Base-by-base conservation (phyloP, 768 basidiomycete species). In the Kwoniella dendrophila region DNA sequence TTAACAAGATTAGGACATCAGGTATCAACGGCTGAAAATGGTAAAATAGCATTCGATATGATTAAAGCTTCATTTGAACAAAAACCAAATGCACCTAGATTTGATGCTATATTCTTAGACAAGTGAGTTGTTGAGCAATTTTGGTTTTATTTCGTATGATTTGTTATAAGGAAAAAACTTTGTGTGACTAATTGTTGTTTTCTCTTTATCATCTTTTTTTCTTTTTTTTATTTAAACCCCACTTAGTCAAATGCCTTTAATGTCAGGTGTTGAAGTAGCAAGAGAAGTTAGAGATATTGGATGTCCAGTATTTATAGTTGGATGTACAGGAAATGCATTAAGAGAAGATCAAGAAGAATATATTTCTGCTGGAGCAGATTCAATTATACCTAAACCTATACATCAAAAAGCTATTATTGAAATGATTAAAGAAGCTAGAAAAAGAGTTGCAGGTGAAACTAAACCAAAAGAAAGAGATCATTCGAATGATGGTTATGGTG, bases 341-440 rank as follows among this genome's bases (percentile, higher is more conserved):
- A 54, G 73, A n/a, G 76, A 79, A 48, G 78, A 79, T 63, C 77
- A 76, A 56, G 73, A 75, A 22, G 70, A 76, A 59, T 78, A 78
- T 50, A 62, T 76, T 18, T 66, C 63, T 2, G 77, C 75, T 16
- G 77, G 77, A 14, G 75, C 77, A n/a, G 77, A 78, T 55, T 69
- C 66, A 49, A 75, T 78, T 30, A 64, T 78, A 8, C 69, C 77
- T 4, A 78, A 78, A 62, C 77, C 77, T 10, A 70, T 78, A 26
- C 74, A 76, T 53, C 73, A 78, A 43, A 69, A 71, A 49, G 38
- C 61, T 3, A 63, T 78, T 22, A 47, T 63, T 16, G 71, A 67
- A 30, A 71, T 71, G 70, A 70, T 78, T 48, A 70, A 66, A 34
- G 70, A 74, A 45, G 77, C 75, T 16, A 55, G 73, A 32, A 68